These are phyloP conservation scores for Globisporangium barbulae DNA, from an alignment of 352 stramenopile genomes.

Conservation along the genomic window DNA sequence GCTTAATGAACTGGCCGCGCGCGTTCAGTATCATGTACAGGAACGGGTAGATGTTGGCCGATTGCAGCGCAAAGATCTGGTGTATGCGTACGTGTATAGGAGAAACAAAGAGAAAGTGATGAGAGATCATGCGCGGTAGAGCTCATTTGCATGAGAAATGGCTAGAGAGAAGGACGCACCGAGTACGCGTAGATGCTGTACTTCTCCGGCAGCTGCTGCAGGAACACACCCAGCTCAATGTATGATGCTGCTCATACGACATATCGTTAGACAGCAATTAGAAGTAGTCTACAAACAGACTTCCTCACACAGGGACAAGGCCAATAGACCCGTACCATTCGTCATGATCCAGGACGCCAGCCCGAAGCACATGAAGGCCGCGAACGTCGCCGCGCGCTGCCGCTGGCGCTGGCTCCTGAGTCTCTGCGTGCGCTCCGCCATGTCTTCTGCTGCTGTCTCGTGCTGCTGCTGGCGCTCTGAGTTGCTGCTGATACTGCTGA, in stretches of 20 bases:
- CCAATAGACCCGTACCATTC: slow-evolving; percentile 26
- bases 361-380: slow-evolving; percentile 54
- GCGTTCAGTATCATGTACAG: slow-evolving; percentile 66
- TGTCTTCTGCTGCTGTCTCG: background rate
- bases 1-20: slow-evolving; percentile 35
- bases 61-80: slow-evolving; percentile 69
- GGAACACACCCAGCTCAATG: slow-evolving; percentile 52
- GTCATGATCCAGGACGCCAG: slow-evolving; percentile 69
- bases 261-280: background rate
- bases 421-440: background rate
- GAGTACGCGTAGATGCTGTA: slow-evolving; percentile 71
- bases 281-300: background rate
- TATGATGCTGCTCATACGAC: slow-evolving; percentile 31
- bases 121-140: background rate
- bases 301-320: background rate
- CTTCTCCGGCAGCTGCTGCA: slow-evolving; percentile 55
- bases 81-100: background rate
- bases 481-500: background rate
- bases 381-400: slow-evolving; percentile 31
- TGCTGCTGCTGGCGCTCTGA: background rate
- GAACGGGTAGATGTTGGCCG: slow-evolving; percentile 64
- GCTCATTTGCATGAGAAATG: too few relatives aligned
- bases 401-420: background rate
- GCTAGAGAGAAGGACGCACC: slow-evolving; percentile 18
- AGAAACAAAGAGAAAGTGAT: background rate